Percentiles rank a stretch among this genome's conserved stretches.
Evolutionary conservation across 2,329 filamentous ascomycete genomes (phyloP).

Genomic region (Xylariaceae sp.): DNA sequence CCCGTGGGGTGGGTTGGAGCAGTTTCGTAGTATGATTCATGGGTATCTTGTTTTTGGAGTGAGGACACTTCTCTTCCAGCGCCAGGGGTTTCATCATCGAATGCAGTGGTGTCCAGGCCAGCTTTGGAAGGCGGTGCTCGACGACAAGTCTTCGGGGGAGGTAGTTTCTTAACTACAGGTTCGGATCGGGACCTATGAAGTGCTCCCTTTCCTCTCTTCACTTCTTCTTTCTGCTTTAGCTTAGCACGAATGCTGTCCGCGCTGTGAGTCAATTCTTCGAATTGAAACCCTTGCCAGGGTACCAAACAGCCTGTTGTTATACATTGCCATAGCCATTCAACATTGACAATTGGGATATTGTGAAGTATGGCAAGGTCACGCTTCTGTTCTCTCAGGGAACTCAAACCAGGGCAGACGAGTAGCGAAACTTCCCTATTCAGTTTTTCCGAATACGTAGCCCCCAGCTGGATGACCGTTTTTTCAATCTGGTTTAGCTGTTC

Average conservation of each 20-base stretch:
- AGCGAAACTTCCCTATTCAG: conserved; percentile 75
- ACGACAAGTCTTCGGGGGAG: conserved; percentile 15
- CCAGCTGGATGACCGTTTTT: conserved; percentile 76
- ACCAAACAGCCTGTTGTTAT: conserved; percentile 62
- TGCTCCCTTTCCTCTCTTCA: conserved; percentile 27
- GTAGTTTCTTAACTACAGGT: conserved; percentile 22
- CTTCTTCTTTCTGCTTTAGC: conserved; percentile 22
- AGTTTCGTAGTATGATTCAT: conserved; percentile 46
- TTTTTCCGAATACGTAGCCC: conserved; percentile 80
- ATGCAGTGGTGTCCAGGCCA: conserved; percentile 49
- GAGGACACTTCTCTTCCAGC: conserved; percentile 15
- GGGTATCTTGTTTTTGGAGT: conserved; percentile 18
- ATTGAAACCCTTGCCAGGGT: conserved; percentile 54
- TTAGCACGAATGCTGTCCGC: conserved; percentile 17
- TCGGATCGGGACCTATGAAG: conserved; percentile 31
- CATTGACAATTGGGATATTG: conserved; percentile 79
- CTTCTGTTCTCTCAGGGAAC: conserved; percentile 72
- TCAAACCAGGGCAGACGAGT: conserved; percentile 71
- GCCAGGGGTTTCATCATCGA: conserved; percentile 42
- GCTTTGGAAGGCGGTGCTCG: conserved; percentile 31
- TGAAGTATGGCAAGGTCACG: conserved; percentile 76
- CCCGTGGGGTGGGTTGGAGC: conserved; percentile 47
- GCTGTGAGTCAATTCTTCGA: conserved; percentile 48
- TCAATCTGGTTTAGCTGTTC: conserved; percentile 86
- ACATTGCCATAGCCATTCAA: conserved; percentile 85